A percentile compares a stretch with the other conserved stretches of the same genome.
Evolutionary conservation across 257 asterid genomes (phyloP).

Genomic region (Cruciata laevipes): DNA sequence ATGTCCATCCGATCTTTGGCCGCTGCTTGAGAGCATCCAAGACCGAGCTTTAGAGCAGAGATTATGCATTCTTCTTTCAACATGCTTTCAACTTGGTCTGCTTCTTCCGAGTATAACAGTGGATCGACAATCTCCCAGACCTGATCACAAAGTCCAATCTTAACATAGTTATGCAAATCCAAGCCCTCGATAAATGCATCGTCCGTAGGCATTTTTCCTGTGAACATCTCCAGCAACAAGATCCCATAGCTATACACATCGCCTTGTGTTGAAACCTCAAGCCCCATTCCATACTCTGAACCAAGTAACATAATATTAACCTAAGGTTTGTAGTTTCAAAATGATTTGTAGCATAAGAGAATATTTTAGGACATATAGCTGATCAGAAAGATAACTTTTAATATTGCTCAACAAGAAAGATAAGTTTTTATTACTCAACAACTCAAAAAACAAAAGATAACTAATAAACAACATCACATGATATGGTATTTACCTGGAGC

Average conservation of each 20-base stretch:
- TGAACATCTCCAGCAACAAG: conserved; percentile 53
- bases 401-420: too few species aligned
- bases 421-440: too few species aligned
- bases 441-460: too few species aligned
- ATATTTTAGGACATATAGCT: too few species aligned
- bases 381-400: too few species aligned
- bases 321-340: too few species aligned
- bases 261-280: conserved; percentile 62
- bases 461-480: too few species aligned
- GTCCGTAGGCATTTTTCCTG: conserved; percentile 67
- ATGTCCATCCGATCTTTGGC: background rate
- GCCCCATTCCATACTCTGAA: conserved; percentile 89
- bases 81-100: background rate
- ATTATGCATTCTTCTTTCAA: background rate
- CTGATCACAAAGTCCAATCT: background rate
- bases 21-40: background rate
- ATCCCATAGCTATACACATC: conserved; percentile 77
- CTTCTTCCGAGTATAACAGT: background rate
- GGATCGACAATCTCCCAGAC: background rate
- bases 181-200: conserved; percentile 57
- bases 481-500: conserved; percentile 57
- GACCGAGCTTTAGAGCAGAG: background rate
- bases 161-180: conserved; percentile 36
- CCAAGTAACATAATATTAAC: background rate
- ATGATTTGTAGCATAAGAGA: too few species aligned